phyloP scores from a whole-genome alignment of 768 basidiomycete genomes.

The Collybia sp. region DNA sequence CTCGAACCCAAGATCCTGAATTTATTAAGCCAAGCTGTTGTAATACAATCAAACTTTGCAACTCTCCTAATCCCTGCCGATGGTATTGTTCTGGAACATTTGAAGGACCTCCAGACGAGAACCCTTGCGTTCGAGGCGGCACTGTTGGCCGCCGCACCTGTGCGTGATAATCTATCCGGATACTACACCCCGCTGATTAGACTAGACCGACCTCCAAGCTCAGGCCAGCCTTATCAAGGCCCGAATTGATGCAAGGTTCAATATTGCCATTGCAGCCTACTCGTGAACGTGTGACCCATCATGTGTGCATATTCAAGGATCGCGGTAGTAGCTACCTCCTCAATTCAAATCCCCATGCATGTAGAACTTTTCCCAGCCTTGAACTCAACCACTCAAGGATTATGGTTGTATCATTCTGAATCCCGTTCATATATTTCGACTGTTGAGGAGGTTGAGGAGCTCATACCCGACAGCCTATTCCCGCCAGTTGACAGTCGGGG shows the following conservation, averaged over 20 bases:
- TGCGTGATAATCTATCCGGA: conserved; percentile 7
- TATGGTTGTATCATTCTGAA: conserved; percentile 53
- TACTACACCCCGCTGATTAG: neutral
- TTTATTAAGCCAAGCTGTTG: conserved; percentile 17
- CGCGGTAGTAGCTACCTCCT: too few species aligned
- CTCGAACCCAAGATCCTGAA: conserved; percentile 22
- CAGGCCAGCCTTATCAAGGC: conserved; percentile 10
- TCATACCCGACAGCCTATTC: conserved; percentile 55
- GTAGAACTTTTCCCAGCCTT: too few species aligned
- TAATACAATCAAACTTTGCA: conserved; percentile 20
- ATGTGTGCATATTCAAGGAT: neutral
- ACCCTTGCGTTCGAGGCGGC: conserved; percentile 17
- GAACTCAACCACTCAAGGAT: too few species aligned
- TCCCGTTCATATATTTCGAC: conserved; percentile 50
- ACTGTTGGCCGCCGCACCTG: conserved; percentile 16
- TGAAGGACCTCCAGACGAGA: conserved; percentile 16
- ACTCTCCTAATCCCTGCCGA: conserved; percentile 24
- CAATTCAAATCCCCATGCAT: too few species aligned
- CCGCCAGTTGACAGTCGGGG: conserved; percentile 61
- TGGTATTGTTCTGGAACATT: conserved; percentile 23
- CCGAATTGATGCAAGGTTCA: conserved; percentile 17
- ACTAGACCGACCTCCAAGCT: conserved; percentile 16
- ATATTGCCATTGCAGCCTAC: conserved; percentile 14
- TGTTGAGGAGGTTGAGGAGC: conserved; percentile 49
- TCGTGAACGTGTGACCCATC: conserved; percentile 2